Conservation (phyloP, 2,329 filamentous ascomycete species). For the Colletotrichum liaoningense region DNA sequence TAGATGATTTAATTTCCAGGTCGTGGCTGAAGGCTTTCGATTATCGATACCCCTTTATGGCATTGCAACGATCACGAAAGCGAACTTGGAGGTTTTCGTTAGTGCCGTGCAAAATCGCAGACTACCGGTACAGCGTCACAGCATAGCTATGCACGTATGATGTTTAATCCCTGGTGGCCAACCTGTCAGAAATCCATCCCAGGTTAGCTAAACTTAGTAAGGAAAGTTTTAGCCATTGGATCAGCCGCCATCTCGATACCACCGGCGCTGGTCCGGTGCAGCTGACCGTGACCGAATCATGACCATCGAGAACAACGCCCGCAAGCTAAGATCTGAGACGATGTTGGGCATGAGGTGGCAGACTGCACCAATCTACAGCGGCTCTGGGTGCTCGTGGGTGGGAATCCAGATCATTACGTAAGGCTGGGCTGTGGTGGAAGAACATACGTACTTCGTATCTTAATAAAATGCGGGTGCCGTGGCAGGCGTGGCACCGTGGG, state of each 20-base stretch:
- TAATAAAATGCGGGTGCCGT: conserved; percentile 8
- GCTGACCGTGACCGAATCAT: background rate
- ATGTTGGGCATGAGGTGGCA: background rate
- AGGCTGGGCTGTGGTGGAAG: background rate
- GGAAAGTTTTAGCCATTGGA: background rate
- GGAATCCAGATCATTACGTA: conserved; percentile 13
- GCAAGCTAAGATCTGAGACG: background rate
- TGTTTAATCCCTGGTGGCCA: background rate
- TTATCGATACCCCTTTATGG: background rate
- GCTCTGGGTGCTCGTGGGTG: conserved; percentile 10
- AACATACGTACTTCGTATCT: conserved; percentile 28
- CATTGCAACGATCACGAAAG: background rate
- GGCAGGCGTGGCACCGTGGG: background rate
- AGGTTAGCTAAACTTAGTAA: background rate
- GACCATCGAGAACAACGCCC: background rate
- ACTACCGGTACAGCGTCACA: background rate
- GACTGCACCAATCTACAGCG: conserved; percentile 23
- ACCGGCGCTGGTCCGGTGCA: background rate
- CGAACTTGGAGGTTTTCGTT: background rate
- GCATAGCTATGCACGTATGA: background rate
- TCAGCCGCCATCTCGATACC: background rate
- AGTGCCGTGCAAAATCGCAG: background rate
- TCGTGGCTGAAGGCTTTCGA: background rate
- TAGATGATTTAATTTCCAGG: conserved; percentile 5
- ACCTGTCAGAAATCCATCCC: background rate